A percentile compares a stretch with the other conserved stretches of the same genome.
phyloP scores from a whole-genome alignment of 306 rosid species.

The Quercus wislizeni region DNA sequence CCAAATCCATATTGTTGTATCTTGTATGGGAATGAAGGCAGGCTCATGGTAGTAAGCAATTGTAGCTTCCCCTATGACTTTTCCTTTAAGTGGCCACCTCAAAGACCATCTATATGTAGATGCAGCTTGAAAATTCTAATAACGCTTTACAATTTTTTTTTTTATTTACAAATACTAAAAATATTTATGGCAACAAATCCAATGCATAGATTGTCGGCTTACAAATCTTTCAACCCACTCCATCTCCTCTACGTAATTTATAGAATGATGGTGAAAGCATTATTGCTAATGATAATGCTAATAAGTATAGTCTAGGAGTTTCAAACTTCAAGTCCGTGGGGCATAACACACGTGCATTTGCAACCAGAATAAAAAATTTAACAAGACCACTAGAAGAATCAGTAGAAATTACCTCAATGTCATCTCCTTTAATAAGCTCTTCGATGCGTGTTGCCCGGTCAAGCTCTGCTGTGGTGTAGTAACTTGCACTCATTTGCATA shows the following conservation, averaged over 20 bases:
- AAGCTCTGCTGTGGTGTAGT: slow-evolving; percentile 70
- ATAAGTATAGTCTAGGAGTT: background rate
- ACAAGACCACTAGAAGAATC: background rate
- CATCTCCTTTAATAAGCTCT: slow-evolving; percentile 70
- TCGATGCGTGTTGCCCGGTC: slow-evolving; percentile 71
- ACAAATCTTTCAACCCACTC: background rate
- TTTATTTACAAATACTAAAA: background rate
- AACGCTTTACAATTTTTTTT: background rate
- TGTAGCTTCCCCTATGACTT: background rate
- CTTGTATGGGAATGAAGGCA: background rate
- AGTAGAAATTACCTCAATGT: slow-evolving; percentile 62
- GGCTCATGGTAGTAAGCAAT: background rate
- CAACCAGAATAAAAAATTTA: background rate
- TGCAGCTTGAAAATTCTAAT: background rate
- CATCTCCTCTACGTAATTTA: background rate
- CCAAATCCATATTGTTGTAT: background rate
- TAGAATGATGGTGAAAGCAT: background rate
- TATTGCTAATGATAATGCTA: background rate
- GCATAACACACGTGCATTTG: background rate
- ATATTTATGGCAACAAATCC: background rate
- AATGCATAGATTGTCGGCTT: background rate
- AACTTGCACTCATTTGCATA: slow-evolving; percentile 92
- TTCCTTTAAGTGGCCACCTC: background rate
- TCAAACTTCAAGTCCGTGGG: background rate
- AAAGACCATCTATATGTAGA: background rate